Evolutionary conservation across 805 yeast genomes (phyloP), one percentile per base, ranked within the genome.

Genomic region (Kuraishia borneana): DNA sequence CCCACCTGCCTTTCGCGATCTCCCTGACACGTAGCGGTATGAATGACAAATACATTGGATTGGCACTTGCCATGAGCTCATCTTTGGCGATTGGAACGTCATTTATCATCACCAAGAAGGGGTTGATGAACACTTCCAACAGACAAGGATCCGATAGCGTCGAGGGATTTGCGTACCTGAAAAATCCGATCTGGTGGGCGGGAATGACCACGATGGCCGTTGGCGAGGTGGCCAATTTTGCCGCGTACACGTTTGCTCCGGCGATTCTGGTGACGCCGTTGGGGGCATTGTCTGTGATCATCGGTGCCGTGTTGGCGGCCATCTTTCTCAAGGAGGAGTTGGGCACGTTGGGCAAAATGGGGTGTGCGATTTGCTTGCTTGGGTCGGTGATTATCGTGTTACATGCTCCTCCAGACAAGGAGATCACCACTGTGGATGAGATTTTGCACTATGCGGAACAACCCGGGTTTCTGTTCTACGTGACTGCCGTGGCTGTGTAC

Each of bases 341-440:
- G 39, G 96, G 96, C 2, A 71, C 81, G 7, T 62, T 85, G 47
- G 96, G 96, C 10, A 82, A 79, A 55, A 71, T 87, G 78, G 96
- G 96, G 3, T 87, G 95, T 60, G 94, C 94, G 19, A 81, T 84
- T 36, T 85, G 96, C 53, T 57, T 85, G 34, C 65, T 87, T 51
- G 96, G 96, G 1, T 77, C 94, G 2, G 85, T 85, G 16, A 81
- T 85, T 38, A 87, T 85, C 39, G 87, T 85, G 17, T 61, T 85
- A 39, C 95, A 85, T 51, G 96, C 96, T 20, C 96, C 96, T 18
- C 84, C 87, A n/a, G 96, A 85, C 56, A 83, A 81, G 56, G 95
- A 85, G 42, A 76, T 85, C 38, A 65, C 71, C 41, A 85, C 96
- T 0, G 92, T 85, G 28, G 95, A 85, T 53, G 95, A 85, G 58